phyloP scores from a whole-genome alignment of 441 rosid species.

The Erodium moschatum region DNA sequence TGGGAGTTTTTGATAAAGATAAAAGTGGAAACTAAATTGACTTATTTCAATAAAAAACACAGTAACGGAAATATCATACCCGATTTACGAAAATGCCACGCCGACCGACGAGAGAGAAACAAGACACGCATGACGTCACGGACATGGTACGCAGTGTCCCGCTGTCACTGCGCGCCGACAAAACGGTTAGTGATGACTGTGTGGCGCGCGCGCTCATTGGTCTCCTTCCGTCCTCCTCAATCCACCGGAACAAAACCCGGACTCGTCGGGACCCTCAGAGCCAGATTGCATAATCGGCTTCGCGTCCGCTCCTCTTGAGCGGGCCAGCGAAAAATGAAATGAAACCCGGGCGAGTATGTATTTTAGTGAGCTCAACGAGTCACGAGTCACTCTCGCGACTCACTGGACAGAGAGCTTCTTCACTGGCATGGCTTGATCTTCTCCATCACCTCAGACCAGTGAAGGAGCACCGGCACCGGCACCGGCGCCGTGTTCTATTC shows the following conservation, averaged over 20 bases:
- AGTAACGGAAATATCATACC: neutral
- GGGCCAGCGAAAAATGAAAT: neutral
- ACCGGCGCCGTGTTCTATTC: neutral
- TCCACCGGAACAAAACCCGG: slow-evolving; percentile 5
- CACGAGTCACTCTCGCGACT: neutral
- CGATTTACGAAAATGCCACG: neutral
- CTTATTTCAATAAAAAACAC: too few relatives aligned
- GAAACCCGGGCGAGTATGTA: neutral
- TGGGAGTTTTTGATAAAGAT: too few relatives aligned
- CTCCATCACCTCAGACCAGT: neutral
- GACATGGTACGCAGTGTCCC: too few relatives aligned
- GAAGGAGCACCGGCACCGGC: neutral
- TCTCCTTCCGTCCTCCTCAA: neutral
- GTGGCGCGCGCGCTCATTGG: neutral
- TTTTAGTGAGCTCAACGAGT: neutral
- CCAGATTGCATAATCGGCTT: slow-evolving; percentile 5
- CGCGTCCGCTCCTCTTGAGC: neutral
- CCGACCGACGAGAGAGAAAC: slow-evolving; percentile 1
- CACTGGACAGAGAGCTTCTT: neutral
- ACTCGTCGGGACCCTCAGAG: neutral
- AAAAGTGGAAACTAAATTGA: too few relatives aligned
- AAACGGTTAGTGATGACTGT: neutral
- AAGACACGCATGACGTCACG: slow-evolving; percentile 4
- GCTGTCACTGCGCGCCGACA: too few relatives aligned
- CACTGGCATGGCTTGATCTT: neutral